Conservation (phyloP, 441 rosid species). For the Jatropha multifida region DNA sequence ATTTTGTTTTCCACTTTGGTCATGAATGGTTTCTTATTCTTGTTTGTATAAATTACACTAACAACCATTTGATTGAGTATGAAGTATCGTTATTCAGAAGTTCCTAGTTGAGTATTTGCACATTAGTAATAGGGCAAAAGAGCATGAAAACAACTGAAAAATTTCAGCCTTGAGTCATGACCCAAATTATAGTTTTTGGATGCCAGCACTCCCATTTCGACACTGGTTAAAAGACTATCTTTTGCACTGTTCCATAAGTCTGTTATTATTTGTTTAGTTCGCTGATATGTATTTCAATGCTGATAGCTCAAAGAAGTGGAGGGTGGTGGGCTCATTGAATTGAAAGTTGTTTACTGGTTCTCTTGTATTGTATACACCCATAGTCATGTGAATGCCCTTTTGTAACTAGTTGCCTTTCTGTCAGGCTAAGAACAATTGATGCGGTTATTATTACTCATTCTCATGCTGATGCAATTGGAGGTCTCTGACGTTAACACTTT, state of each 20-base stretch:
- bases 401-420: slow-evolving; percentile 57
- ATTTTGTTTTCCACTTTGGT: neutral
- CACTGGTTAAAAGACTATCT: neutral
- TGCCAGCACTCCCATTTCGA: neutral
- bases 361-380: slow-evolving; percentile 20
- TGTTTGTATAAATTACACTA: neutral
- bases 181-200: neutral
- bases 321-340: neutral
- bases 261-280: neutral
- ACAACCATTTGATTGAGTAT: neutral
- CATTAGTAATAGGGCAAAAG: neutral
- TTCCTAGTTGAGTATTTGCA: neutral
- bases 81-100: neutral
- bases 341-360: slow-evolving; percentile 17
- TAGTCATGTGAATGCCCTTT: slow-evolving; percentile 25
- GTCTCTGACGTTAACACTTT: slow-evolving; percentile 66
- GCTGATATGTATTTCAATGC: slow-evolving; percentile 7
- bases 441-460: slow-evolving; percentile 97
- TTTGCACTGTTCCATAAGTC: neutral
- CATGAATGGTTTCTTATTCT: neutral
- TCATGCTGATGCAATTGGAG: slow-evolving; percentile 98
- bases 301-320: slow-evolving; percentile 1
- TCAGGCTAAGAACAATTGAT: slow-evolving; percentile 97
- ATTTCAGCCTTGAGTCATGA: neutral
- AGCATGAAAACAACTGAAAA: neutral